A percentile compares a stretch with the other conserved stretches of the same genome.
phyloP scores from a whole-genome alignment of 176 grass and related monocot genomes.

The Sorghum bicolor region Sorghum_bicolor_NCBIv3 NC_012876.2:23935501-23936000 shows the following conservation, averaged over 20 bases:
- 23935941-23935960: conserved; percentile 65
- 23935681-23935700: conserved; percentile 91
- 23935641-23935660: conserved; percentile 81
- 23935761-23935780: conserved; percentile 86
- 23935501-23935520: conserved; percentile 82
- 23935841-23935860: conserved; percentile 89
- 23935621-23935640: conserved; percentile 81
- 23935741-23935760: conserved; percentile 80
- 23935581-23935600: conserved; percentile 85
- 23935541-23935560: conserved; percentile 72
- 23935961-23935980: not conserved
- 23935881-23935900: conserved; percentile 79
- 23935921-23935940: not conserved
- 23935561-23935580: conserved; percentile 89
- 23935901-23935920: conserved; percentile 77
- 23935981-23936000: not conserved
- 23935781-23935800: conserved; percentile 86
- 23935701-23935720: conserved; percentile 80
- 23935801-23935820: conserved; percentile 83
- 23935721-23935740: conserved; percentile 67
- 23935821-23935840: conserved; percentile 80
- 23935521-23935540: conserved; percentile 81
- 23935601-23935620: conserved; percentile 60
- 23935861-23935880: conserved; percentile 73
- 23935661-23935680: conserved; percentile 78